Percentiles rank a stretch among this genome's conserved stretches.
These are phyloP conservation scores for Fusarium hostae DNA, from an alignment of 2,329 filamentous ascomycete species.

Conservation along the genomic window DNA sequence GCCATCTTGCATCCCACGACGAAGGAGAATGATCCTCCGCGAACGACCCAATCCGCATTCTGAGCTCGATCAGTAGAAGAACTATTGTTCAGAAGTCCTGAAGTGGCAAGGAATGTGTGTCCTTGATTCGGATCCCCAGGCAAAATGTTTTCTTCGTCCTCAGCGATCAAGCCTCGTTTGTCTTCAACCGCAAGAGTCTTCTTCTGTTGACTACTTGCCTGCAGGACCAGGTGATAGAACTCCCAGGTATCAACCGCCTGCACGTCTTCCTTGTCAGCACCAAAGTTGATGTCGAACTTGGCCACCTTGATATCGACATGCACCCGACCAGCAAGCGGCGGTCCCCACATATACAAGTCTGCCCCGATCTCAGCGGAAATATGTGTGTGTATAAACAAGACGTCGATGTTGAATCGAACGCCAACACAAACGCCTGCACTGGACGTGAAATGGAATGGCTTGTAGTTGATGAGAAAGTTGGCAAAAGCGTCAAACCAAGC, in stretches of 20 bases:
- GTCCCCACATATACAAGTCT: conserved; percentile 16
- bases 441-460: conserved; percentile 17
- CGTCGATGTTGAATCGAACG: conserved; percentile 21
- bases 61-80: background rate
- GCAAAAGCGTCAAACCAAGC: conserved; percentile 19
- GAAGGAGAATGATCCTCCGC: background rate
- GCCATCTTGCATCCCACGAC: background rate
- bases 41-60: background rate
- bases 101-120: background rate
- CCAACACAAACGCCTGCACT: conserved; percentile 42
- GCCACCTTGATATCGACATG: conserved; percentile 45
- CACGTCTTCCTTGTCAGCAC: background rate
- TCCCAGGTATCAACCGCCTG: too few species aligned
- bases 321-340: conserved; percentile 24
- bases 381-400: conserved; percentile 23
- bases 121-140: too few species aligned
- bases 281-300: conserved; percentile 42
- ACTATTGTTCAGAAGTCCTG: background rate
- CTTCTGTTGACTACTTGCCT: background rate
- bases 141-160: too few species aligned
- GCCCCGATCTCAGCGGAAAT: conserved; percentile 35
- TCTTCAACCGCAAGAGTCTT: fast-evolving
- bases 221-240: background rate
- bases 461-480: conserved; percentile 32
- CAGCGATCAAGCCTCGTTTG: fast-evolving